These are phyloP conservation scores for Fusarium sambucinum DNA, from an alignment of 2,329 filamentous ascomycete genomes.

Conservation along the genomic window DNA sequence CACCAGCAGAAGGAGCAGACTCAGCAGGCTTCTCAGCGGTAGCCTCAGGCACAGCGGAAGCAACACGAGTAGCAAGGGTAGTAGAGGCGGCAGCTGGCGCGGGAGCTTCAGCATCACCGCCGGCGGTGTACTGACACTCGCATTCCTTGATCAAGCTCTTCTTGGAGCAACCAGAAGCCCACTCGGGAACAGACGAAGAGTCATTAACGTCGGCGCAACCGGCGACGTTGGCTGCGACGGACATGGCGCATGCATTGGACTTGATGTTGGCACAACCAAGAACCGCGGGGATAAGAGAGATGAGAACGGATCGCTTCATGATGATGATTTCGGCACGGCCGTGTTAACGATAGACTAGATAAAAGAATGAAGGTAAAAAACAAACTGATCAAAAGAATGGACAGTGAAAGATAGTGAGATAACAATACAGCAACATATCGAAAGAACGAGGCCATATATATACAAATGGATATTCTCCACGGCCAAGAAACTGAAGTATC, in stretches of 20 bases:
- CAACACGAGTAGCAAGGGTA: slow-evolving; percentile 36
- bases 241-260: slow-evolving; percentile 41
- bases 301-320: slow-evolving; percentile 41
- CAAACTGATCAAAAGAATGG: slow-evolving; percentile 11
- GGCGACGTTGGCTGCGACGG: slow-evolving; percentile 32
- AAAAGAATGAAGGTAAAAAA: slow-evolving; percentile 15
- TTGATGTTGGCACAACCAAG: slow-evolving; percentile 42
- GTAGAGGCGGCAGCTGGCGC: slow-evolving; percentile 24
- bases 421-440: not conserved
- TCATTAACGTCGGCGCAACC: slow-evolving; percentile 42
- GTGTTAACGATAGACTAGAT: slow-evolving; percentile 18
- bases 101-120: slow-evolving; percentile 27
- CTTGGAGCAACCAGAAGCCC: slow-evolving; percentile 49
- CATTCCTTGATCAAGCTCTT: slow-evolving; percentile 51
- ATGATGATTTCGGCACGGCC: slow-evolving; percentile 37
- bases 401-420: slow-evolving; percentile 16
- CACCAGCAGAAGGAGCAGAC: slow-evolving; percentile 5
- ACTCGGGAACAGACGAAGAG: slow-evolving; percentile 46
- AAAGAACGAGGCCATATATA: slow-evolving; percentile 12
- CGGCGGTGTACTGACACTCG: slow-evolving; percentile 47
- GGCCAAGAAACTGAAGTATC: not conserved
- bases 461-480: not conserved
- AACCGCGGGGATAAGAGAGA: slow-evolving; percentile 42
- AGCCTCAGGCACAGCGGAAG: slow-evolving; percentile 11
- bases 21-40: not conserved